These are phyloP conservation scores for Taiozyma sp. DNA, from an alignment of 1,139 yeast genomes.

Conservation along the genomic window DNA sequence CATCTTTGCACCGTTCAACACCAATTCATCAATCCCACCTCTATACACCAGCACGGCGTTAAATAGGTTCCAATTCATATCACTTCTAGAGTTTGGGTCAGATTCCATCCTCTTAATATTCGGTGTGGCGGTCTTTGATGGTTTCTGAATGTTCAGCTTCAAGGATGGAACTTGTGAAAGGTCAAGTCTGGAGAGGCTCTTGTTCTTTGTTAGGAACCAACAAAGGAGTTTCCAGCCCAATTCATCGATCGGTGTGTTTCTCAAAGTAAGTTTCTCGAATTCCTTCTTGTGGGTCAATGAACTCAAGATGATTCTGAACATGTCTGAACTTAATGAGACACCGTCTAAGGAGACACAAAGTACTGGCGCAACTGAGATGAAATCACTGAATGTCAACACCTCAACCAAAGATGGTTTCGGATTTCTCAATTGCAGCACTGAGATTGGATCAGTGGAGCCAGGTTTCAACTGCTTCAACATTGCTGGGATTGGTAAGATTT, in stretches of 20 bases:
- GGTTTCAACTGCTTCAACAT: constrained; percentile 67
- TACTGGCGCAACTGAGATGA: constrained; percentile 67
- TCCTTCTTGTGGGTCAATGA: constrained; percentile 57
- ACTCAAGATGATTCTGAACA: constrained; percentile 56
- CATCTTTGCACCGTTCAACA: constrained; percentile 69
- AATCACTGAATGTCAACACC: constrained; percentile 69
- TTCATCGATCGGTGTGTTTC: constrained; percentile 63
- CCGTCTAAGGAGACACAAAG: constrained; percentile 68
- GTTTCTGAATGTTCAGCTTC: constrained; percentile 50
- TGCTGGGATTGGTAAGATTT: constrained; percentile 71
- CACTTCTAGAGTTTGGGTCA: constrained; percentile 53
- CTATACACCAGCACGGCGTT: constrained; percentile 63
- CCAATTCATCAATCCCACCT: constrained; percentile 68
- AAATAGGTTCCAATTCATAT: constrained; percentile 71
- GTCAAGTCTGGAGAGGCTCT: constrained; percentile 50
- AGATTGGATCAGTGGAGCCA: constrained; percentile 64
- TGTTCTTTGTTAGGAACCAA: constrained; percentile 62
- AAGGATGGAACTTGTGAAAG: constrained; percentile 67
- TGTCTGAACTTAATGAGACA: constrained; percentile 54
- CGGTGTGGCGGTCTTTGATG: constrained; percentile 30
- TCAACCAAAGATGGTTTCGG: constrained; percentile 74
- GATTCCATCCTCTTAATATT: constrained; percentile 48
- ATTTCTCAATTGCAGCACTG: constrained; percentile 57
- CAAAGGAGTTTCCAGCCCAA: constrained; percentile 71
- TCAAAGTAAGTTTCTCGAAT: constrained; percentile 58